These are phyloP conservation scores for Cladosporium oxysporum DNA, from an alignment of 2,329 filamentous ascomycete genomes.

Conservation along the genomic window DNA sequence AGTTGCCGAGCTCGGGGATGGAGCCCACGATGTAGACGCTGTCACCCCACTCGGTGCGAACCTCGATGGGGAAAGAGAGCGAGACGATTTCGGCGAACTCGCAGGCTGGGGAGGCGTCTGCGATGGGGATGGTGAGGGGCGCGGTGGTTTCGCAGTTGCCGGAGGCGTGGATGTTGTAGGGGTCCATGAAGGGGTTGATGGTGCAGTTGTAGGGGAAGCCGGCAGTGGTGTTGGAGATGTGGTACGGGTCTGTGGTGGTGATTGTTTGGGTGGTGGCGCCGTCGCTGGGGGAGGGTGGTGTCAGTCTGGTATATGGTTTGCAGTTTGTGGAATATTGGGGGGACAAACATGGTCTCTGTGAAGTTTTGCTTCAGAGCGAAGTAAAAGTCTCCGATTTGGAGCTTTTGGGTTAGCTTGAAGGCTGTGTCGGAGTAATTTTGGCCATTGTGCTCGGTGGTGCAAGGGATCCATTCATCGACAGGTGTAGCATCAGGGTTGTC, in stretches of 20 bases:
- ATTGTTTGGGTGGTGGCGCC: not conserved
- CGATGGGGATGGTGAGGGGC: constrained; percentile 6
- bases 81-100: constrained; percentile 28
- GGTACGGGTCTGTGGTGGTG: constrained; percentile 8
- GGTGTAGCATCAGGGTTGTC: constrained; percentile 23
- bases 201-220: constrained; percentile 24
- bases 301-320: not conserved
- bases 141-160: constrained; percentile 30
- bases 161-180: constrained; percentile 27
- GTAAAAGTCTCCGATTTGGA: constrained; percentile 34
- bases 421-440: constrained; percentile 24
- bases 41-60: constrained; percentile 58
- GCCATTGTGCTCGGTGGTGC: constrained; percentile 9
- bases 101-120: constrained; percentile 1
- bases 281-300: not conserved
- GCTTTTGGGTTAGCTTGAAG: constrained; percentile 31
- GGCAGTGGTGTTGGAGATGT: constrained; percentile 25
- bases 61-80: constrained; percentile 9
- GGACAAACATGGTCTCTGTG: constrained; percentile 20
- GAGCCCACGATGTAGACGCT: constrained; percentile 67
- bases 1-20: constrained; percentile 59
- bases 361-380: constrained; percentile 29
- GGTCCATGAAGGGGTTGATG: constrained; percentile 26
- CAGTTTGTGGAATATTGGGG: not conserved
- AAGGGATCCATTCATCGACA: constrained; percentile 29